Conservation (phyloP, 2,329 filamentous ascomycete species). For the Sarocladiaceae sp. region DNA sequence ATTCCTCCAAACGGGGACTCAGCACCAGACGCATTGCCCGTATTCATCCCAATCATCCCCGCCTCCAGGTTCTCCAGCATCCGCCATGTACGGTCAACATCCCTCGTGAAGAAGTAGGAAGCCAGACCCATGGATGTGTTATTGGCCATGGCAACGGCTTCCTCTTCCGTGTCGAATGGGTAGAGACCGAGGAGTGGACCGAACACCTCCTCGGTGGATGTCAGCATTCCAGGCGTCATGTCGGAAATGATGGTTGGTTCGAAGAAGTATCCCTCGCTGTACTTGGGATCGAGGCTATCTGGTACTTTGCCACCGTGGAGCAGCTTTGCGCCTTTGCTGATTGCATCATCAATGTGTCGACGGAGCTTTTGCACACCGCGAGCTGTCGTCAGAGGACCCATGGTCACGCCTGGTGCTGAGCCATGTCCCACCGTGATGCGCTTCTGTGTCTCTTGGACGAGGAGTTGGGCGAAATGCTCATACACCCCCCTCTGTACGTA, state of each 20-base stretch:
- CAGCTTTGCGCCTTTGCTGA: conserved; percentile 51
- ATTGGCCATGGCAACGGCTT: conserved; percentile 45
- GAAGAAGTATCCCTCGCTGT: conserved; percentile 61
- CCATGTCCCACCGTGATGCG: conserved; percentile 58
- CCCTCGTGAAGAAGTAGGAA: conserved; percentile 23
- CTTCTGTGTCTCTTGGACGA: conserved; percentile 47
- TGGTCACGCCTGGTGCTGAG: conserved; percentile 30
- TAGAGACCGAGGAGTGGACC: conserved; percentile 35
- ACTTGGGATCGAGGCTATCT: too few relatives aligned
- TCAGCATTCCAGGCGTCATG: conserved; percentile 15
- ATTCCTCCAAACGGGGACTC: conserved; percentile 29
- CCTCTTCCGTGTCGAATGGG: conserved; percentile 44
- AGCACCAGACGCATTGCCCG: conserved; percentile 45
- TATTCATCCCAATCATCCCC: conserved; percentile 42
- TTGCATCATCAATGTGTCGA: conserved; percentile 55
- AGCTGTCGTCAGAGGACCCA: conserved; percentile 25
- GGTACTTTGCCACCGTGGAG: background rate
- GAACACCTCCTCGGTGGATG: conserved; percentile 21
- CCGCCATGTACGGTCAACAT: conserved; percentile 29
- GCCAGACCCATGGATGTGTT: conserved; percentile 35
- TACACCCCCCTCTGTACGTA: conserved; percentile 59
- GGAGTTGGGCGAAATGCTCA: conserved; percentile 52
- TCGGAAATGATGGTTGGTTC: conserved; percentile 65
- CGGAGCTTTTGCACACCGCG: conserved; percentile 29
- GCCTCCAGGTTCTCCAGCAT: conserved; percentile 52